Percentiles rank a stretch among this genome's conserved stretches.
These are phyloP conservation scores for Blastomyces parvus DNA, from an alignment of 2,329 filamentous ascomycete genomes.

Conservation along the genomic window DNA sequence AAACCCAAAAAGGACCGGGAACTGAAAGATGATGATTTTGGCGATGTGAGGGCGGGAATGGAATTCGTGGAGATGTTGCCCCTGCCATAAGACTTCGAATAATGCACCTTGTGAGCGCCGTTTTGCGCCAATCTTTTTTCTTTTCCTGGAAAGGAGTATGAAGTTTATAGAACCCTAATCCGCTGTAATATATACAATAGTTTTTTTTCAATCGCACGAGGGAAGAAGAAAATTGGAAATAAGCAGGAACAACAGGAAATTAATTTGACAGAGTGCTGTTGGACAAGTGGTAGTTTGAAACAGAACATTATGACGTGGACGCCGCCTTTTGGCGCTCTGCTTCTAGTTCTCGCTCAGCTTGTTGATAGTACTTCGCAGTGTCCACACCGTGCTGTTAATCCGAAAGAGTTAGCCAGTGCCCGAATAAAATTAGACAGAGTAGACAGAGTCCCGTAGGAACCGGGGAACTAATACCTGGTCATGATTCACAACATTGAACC, in stretches of 20 bases:
- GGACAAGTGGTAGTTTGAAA: background rate
- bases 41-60: constrained; percentile 5
- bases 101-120: background rate
- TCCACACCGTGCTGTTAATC: constrained; percentile 73
- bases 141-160: background rate
- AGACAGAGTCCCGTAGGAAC: background rate
- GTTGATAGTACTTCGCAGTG: constrained; percentile 95
- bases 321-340: constrained; percentile 49
- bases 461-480: constrained; percentile 44
- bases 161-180: constrained; percentile 6
- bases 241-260: background rate
- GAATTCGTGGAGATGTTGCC: background rate
- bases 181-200: constrained; percentile 10
- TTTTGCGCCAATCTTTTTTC: background rate
- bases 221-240: background rate
- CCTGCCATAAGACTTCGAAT: background rate
- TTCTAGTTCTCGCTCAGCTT: constrained; percentile 89
- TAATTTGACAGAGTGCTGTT: background rate
- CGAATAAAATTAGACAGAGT: background rate
- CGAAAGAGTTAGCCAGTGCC: constrained; percentile 15
- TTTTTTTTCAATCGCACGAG: background rate
- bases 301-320: background rate
- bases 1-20: constrained; percentile 55
- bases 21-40: constrained; percentile 50
- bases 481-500: constrained; percentile 99